Evolutionary conservation across 306 rosid genomes (phyloP).

Genomic region (Cucumis melo): DNA sequence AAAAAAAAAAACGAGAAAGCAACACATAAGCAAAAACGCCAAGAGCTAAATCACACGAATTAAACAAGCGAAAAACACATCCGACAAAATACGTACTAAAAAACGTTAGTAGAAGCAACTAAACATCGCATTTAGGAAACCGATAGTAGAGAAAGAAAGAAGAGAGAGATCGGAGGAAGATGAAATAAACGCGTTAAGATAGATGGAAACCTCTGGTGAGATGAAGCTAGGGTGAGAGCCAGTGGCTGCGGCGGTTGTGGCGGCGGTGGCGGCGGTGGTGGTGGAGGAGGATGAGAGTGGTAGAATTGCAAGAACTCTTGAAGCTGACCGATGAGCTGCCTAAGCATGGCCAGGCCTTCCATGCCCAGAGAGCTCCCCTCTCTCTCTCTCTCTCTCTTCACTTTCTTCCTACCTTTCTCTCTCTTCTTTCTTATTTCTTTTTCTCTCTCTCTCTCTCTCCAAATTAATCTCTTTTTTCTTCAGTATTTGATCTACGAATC

Average conservation of each 20-base stretch:
- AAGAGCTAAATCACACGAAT: not conserved
- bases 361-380: conserved; percentile 19
- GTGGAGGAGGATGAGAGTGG: conserved; percentile 21
- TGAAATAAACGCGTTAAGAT: not conserved
- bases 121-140: not conserved
- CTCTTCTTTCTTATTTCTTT: not conserved
- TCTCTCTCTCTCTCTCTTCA: not conserved
- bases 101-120: not conserved
- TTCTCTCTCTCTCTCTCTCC: not conserved
- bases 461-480: conserved; percentile 3
- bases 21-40: not conserved
- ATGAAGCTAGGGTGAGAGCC: conserved; percentile 15
- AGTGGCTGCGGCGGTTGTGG: conserved; percentile 14
- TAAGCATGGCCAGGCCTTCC: conserved; percentile 78
- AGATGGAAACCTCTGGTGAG: conserved; percentile 32
- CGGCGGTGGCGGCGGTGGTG: conserved; percentile 1
- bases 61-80: not conserved
- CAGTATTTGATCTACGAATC: conserved; percentile 6
- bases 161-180: conserved; percentile 22
- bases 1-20: not conserved
- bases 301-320: conserved; percentile 41
- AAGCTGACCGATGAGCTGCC: conserved; percentile 80
- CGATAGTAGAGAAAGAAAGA: not conserved
- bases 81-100: not conserved
- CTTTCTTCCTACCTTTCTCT: not conserved